Evolutionary conservation across 371 early-diverging fungal species (phyloP).

Genomic region (Mucor lusitanicus): DNA sequence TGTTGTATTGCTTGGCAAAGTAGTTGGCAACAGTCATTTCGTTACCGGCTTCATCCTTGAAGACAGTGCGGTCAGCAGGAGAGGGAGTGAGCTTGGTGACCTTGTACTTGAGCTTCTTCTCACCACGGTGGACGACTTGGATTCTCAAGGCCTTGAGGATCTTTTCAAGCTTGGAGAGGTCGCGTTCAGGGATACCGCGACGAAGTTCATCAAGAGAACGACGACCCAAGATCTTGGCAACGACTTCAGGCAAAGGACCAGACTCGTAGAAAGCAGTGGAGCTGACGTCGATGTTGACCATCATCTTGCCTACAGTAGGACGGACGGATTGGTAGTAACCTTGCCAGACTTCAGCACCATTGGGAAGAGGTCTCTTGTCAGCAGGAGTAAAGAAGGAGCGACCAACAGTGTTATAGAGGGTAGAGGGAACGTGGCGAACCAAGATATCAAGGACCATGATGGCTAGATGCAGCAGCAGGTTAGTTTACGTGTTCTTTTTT

Average conservation of each 20-base stretch:
- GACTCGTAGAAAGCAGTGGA: constrained; percentile 87
- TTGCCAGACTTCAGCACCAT: constrained; percentile 91
- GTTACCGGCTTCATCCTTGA: constrained; percentile 56
- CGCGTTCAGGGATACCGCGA: constrained; percentile 60
- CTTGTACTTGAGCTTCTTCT: constrained; percentile 71
- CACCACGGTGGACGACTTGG: constrained; percentile 76
- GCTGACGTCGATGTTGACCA: constrained; percentile 89
- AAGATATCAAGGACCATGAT: constrained; percentile 86
- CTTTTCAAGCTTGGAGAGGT: constrained; percentile 69
- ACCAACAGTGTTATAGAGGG: constrained; percentile 76
- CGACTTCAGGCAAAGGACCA: constrained; percentile 65
- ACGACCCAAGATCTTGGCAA: constrained; percentile 68
- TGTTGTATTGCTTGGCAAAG: constrained; percentile 74
- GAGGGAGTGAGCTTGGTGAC: constrained; percentile 66
- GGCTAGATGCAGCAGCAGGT: constrained; percentile 30
- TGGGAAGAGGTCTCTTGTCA: constrained; percentile 61
- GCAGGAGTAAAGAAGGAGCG: constrained; percentile 88
- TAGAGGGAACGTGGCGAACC: constrained; percentile 78
- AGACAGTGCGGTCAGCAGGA: constrained; percentile 69
- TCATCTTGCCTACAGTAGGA: constrained; percentile 71
- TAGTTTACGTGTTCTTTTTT: not conserved
- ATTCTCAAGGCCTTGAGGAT: constrained; percentile 73
- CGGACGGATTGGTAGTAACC: constrained; percentile 91
- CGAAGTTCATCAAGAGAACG: constrained; percentile 70
- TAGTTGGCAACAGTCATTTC: constrained; percentile 76